phyloP scores from a whole-genome alignment of 257 asterid species.

The Solanum peruvianum region DNA sequence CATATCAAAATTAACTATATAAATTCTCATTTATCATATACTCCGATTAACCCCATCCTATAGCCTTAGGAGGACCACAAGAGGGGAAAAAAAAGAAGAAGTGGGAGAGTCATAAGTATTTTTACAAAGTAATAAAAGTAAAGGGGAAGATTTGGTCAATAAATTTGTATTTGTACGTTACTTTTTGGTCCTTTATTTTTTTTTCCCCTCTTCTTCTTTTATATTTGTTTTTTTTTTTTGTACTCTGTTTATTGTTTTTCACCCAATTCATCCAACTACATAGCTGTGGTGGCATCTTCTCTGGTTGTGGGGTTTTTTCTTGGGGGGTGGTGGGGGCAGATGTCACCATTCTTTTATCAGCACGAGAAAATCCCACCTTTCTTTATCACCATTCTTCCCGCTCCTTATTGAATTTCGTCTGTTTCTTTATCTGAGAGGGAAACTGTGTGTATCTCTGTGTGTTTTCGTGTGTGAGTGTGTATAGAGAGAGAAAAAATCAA shows the following conservation, averaged over 20 bases:
- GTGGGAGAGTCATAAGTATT: neutral
- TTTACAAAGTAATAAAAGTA: neutral
- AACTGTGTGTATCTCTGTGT: conserved; percentile 14
- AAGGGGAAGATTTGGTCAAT: neutral
- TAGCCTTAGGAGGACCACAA: neutral
- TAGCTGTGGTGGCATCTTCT: conserved; percentile 11
- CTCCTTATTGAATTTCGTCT: conserved; percentile 50
- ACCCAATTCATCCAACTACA: neutral
- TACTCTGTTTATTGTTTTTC: neutral
- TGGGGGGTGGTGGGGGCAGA: neutral
- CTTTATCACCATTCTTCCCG: conserved; percentile 46
- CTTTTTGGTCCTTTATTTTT: neutral
- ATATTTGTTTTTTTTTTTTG: neutral
- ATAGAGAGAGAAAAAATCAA: neutral
- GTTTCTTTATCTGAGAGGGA: conserved; percentile 26
- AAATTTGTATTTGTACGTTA: conserved; percentile 15
- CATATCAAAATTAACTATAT: neutral
- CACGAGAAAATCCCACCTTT: conserved; percentile 39
- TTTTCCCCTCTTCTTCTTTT: neutral
- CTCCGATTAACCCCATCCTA: neutral
- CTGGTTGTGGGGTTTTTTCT: conserved; percentile 33
- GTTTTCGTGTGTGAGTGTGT: conserved; percentile 1
- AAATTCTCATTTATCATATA: neutral
- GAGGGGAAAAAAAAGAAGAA: neutral
- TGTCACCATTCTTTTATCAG: conserved; percentile 33